phyloP scores from a whole-genome alignment of 2,329 filamentous ascomycete species.

The Malbranchea zuffiana region DNA sequence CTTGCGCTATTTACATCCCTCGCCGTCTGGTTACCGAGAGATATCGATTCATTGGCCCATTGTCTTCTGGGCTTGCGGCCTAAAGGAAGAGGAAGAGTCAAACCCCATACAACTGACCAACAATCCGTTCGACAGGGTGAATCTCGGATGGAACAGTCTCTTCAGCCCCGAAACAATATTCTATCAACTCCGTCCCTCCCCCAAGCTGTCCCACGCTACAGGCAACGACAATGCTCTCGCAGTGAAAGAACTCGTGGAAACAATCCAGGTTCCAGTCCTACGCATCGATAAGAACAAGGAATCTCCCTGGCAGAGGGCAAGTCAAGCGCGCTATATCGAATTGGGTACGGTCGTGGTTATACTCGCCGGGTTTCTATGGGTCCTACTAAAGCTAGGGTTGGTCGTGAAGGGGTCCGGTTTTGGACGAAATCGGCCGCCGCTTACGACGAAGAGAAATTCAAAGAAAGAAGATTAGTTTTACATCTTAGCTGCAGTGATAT shows the following conservation, averaged over 20 bases:
- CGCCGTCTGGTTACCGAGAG: constrained; percentile 42
- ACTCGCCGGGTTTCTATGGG: constrained; percentile 56
- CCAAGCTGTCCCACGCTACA: constrained; percentile 14
- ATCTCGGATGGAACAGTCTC: constrained; percentile 73
- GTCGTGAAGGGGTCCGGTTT: constrained; percentile 21
- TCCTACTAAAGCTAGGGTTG: constrained; percentile 48
- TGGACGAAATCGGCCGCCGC: constrained; percentile 5
- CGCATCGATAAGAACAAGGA: constrained; percentile 38
- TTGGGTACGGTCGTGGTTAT: constrained; percentile 50
- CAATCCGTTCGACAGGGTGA: constrained; percentile 76
- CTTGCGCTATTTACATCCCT: constrained; percentile 65
- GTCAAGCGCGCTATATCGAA: constrained; percentile 33
- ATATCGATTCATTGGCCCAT: constrained; percentile 65
- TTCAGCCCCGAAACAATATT: constrained; percentile 71
- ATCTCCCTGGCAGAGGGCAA: constrained; percentile 36
- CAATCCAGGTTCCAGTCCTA: constrained; percentile 55
- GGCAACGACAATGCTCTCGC: constrained; percentile 7
- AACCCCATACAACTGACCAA: constrained; percentile 51
- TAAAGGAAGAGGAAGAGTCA: constrained; percentile 31
- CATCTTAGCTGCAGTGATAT: no score
- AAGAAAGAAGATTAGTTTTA: constrained; percentile 3
- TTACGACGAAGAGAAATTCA: background rate
- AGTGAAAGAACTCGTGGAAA: constrained; percentile 45
- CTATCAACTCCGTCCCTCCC: constrained; percentile 59
- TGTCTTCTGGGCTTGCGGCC: constrained; percentile 81